Evolutionary conservation across 1,284 basidiomycete species (phyloP).

Genomic region (Papiliotrema flavescens): DNA sequence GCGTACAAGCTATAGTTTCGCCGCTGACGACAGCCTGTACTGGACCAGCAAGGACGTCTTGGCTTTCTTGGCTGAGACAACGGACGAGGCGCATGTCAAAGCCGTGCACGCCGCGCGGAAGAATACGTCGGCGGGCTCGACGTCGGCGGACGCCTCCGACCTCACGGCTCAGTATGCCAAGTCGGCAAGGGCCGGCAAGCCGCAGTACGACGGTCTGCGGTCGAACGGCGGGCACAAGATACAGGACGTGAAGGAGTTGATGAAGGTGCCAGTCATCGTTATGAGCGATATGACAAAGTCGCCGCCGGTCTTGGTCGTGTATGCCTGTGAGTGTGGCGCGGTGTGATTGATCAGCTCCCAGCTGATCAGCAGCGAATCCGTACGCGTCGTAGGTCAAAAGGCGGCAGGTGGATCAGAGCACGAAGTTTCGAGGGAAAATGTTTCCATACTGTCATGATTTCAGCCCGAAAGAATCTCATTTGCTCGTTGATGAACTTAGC

Average conservation of each 20-base stretch:
- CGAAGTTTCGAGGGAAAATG: too few species aligned
- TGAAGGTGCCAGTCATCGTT: conserved; percentile 87
- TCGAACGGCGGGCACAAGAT: conserved; percentile 75
- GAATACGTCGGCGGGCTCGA: conserved; percentile 25
- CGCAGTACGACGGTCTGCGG: conserved; percentile 73
- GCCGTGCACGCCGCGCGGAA: conserved; percentile 69
- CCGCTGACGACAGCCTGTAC: conserved; percentile 35
- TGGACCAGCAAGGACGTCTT: conserved; percentile 91
- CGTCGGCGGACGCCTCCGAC: not conserved
- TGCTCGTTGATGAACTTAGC: too few species aligned
- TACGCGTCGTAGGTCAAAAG: not conserved
- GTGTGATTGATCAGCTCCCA: not conserved
- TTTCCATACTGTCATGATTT: too few species aligned
- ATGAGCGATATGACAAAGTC: conserved; percentile 90
- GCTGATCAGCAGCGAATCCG: not conserved
- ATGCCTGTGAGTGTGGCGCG: conserved; percentile 31
- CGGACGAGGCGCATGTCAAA: conserved; percentile 93
- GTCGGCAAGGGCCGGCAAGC: conserved; percentile 66
- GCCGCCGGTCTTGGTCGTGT: conserved; percentile 78
- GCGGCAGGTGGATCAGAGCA: too few species aligned
- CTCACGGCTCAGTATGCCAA: conserved; percentile 63
- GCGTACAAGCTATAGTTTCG: not conserved
- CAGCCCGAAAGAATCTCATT: too few species aligned
- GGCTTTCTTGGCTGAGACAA: conserved; percentile 80
- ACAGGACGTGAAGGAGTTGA: conserved; percentile 85